phyloP scores from a whole-genome alignment of 495 filamentous ascomycete genomes.

The Trichoderma virens region DNA sequence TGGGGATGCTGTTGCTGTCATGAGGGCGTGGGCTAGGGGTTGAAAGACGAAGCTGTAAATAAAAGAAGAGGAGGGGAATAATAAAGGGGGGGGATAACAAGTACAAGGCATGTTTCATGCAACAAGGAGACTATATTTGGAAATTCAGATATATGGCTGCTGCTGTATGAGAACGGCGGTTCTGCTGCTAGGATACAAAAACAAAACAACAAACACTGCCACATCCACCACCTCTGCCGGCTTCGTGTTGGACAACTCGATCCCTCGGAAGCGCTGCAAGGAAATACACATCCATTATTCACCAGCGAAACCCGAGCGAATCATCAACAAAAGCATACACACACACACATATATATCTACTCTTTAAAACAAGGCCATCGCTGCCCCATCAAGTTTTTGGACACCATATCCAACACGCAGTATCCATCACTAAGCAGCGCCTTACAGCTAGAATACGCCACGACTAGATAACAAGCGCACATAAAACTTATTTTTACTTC shows the following conservation, averaged over 20 bases:
- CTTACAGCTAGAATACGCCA: neutral
- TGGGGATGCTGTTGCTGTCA: slow-evolving; percentile 63
- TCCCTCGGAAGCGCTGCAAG: too few relatives aligned
- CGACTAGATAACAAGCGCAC: neutral
- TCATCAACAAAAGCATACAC: neutral
- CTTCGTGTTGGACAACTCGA: too few relatives aligned
- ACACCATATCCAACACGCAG: too few relatives aligned
- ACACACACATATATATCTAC: neutral
- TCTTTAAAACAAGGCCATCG: too few relatives aligned
- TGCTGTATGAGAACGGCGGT: too few relatives aligned
- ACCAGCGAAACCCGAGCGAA: neutral
- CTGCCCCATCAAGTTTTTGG: too few relatives aligned
- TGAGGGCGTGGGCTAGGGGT: slow-evolving; percentile 43
- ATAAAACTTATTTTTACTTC: neutral
- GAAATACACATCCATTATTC: neutral
- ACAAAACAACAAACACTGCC: too few relatives aligned
- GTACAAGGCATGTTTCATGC: neutral
- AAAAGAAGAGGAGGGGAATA: neutral
- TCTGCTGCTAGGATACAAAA: too few relatives aligned
- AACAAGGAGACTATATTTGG: too few relatives aligned
- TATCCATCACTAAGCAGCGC: too few relatives aligned
- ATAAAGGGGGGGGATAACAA: neutral
- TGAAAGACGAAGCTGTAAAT: neutral
- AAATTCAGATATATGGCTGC: too few relatives aligned
- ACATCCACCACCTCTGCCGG: too few relatives aligned